Base-by-base conservation (phyloP, 2,329 filamentous ascomycete genomes). In the Calonectria ilicicola region DNA sequence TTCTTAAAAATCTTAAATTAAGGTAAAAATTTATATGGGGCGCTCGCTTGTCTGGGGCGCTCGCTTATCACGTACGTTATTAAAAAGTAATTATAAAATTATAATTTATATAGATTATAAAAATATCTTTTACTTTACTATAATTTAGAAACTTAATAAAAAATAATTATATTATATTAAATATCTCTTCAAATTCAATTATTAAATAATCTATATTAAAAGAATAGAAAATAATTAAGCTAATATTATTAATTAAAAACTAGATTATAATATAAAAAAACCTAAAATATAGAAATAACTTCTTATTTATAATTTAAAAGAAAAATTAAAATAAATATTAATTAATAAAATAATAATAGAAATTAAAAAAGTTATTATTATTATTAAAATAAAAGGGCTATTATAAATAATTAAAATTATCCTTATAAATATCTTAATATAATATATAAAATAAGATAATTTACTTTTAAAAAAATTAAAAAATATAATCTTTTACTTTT, bases 31-130 rank as follows among this genome's bases (percentile, higher is more conserved):
- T n/a, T n/a, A n/a, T n/a, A n/a, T n/a, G n/a, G n/a, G n/a, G n/a
- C n/a, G n/a, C n/a, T n/a, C n/a, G n/a, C n/a, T n/a, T n/a, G n/a
- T n/a, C n/a, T n/a, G n/a, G n/a, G n/a, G n/a, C n/a, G n/a, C n/a
- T n/a, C n/a, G n/a, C n/a, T n/a, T n/a, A n/a, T n/a, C n/a, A n/a
- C n/a, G n/a, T n/a, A n/a, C n/a, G n/a, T n/a, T n/a, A n/a, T 44
- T 19, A 17, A 44, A 44, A 19, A 44, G 19, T 19, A 17, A n/a
- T 17, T 44, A 44, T 32, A 44, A 46, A 81, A 81, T 19, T 80
- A 80, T 42, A n/a, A 47, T 26, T 78, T 79, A 10, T 75, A 79
- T 56, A 67, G 53, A 77, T 38, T 74, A 80, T 75, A 75, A 78
- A 26, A 79, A 80, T 70, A 79, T 75, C 29, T 58, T 17, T 19